Percentiles rank a stretch among this genome's conserved stretches.
Conservation (phyloP, 2,329 filamentous ascomycete species). For the Plectosphaerella plurivora region DNA sequence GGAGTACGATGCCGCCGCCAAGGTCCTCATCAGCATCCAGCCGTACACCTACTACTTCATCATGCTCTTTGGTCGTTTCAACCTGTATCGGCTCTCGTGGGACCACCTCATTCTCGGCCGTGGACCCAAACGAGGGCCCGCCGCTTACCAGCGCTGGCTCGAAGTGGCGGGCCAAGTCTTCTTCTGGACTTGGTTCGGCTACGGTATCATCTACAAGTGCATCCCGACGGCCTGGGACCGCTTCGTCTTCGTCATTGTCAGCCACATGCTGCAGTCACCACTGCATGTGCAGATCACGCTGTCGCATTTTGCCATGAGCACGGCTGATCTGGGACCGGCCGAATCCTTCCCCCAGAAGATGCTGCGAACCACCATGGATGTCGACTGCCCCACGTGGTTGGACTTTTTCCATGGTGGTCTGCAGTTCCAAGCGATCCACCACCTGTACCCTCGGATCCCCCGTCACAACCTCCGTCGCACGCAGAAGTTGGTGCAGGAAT, state of each 20-base stretch:
- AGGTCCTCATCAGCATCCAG: constrained; percentile 67
- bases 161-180: constrained; percentile 71
- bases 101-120: constrained; percentile 66
- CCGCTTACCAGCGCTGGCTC: constrained; percentile 80
- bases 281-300: constrained; percentile 88
- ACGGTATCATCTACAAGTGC: constrained; percentile 68
- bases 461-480: constrained; percentile 75
- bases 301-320: constrained; percentile 92
- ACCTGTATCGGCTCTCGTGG: constrained; percentile 80
- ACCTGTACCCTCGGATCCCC: constrained; percentile 78
- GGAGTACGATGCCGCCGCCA: constrained; percentile 71
- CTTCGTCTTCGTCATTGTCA: constrained; percentile 71
- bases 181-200: constrained; percentile 87
- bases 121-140: constrained; percentile 69
- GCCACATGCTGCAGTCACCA: constrained; percentile 75
- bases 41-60: constrained; percentile 80
- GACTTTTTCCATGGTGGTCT: constrained; percentile 86
- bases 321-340: constrained; percentile 73
- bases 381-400: constrained; percentile 82
- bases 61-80: constrained; percentile 78
- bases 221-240: constrained; percentile 67
- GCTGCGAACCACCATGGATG: constrained; percentile 90
- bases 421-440: constrained; percentile 87
- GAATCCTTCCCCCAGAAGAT: constrained; percentile 90
- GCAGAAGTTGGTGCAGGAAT: constrained; percentile 73